A percentile compares a stretch with the other conserved stretches of the same genome.
phyloP scores from a whole-genome alignment of 169 alveolate species.

The Plasmodium yoelii region DNA sequence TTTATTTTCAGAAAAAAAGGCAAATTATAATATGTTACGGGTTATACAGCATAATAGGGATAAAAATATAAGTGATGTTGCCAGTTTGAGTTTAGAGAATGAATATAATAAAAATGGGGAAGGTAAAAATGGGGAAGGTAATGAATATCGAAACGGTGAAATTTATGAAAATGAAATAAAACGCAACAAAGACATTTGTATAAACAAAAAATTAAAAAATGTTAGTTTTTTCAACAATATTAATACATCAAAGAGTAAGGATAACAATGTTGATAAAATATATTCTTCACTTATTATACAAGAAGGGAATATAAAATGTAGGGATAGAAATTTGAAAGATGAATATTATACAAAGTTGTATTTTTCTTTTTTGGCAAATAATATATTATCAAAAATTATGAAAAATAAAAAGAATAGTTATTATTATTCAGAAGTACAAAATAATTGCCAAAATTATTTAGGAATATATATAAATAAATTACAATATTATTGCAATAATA shows the following conservation, averaged over 20 bases:
- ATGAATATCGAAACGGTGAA: background rate
- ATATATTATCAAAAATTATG: constrained; percentile 8
- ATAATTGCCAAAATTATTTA: constrained; percentile 28
- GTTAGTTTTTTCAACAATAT: too few relatives aligned
- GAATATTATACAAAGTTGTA: constrained; percentile 13
- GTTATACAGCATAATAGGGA: too few relatives aligned
- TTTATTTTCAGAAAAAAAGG: too few relatives aligned
- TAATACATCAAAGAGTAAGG: too few relatives aligned
- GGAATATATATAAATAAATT: constrained; percentile 37
- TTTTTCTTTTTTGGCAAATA: constrained; percentile 23
- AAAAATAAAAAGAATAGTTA: background rate
- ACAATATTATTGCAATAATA: constrained; percentile 47
- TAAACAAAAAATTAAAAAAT: background rate
- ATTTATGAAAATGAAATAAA: background rate
- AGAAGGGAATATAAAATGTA: background rate
- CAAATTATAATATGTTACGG: too few relatives aligned
- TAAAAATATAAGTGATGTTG: background rate
- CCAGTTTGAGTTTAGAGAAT: background rate
- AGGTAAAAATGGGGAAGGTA: background rate
- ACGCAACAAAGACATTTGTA: background rate
- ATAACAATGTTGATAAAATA: too few relatives aligned
- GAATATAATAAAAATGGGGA: background rate
- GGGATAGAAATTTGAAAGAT: background rate
- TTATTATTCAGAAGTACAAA: background rate
- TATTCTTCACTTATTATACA: background rate